Base-by-base conservation (phyloP, 2,329 filamentous ascomycete genomes). In the Hypoxylon sp. region DNA sequence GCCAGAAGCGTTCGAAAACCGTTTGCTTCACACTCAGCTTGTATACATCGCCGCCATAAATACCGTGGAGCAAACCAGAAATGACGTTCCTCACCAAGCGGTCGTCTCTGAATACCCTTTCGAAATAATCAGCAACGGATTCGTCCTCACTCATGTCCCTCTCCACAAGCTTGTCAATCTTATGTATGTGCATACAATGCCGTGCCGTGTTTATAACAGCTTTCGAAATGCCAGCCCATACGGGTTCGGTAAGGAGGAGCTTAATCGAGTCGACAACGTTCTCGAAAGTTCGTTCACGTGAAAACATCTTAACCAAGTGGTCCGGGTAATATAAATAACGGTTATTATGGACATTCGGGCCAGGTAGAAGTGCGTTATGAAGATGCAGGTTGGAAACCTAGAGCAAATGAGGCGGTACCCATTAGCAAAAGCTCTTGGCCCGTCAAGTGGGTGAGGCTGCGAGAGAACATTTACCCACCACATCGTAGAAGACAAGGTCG, bases 261-360 rank as follows among this genome's bases (percentile, higher is more conserved):
- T 19, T 19, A 32, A 70, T 21, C 1, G 8, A 19, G 2, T 32
- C 19, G 15, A 68, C 0, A 11, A 77, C 8, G 8, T 71, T 74
- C 8, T 35, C 32, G 10, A 69, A 15, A 31, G 52, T 66, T 1
- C 47, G 3, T 10, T 62, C 19, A 5, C 8, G 1, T 19, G 63
- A 32, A 4, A 76, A 76, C n/a, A 78, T 29, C 56, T 84, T 84
- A 58, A 93, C 91, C 31, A 96, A 86, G 75, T 90, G 92, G 77
- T 97, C 92, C 1, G 93, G 93, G 75, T 97, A 97, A 85, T 96
- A 98, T 66, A 98, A 84, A 79, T 91, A 98, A 68, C 94, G 91
- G 76, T 83, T 58, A 85, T 84, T 57, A 86, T 39, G 11, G 81
- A 4, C 86, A 84, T 31, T 77, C 77, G 46, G 3, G 79, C 79